Evolutionary conservation across 148 eudicot genomes (phyloP).

Genomic region (Silene uniflora): DNA sequence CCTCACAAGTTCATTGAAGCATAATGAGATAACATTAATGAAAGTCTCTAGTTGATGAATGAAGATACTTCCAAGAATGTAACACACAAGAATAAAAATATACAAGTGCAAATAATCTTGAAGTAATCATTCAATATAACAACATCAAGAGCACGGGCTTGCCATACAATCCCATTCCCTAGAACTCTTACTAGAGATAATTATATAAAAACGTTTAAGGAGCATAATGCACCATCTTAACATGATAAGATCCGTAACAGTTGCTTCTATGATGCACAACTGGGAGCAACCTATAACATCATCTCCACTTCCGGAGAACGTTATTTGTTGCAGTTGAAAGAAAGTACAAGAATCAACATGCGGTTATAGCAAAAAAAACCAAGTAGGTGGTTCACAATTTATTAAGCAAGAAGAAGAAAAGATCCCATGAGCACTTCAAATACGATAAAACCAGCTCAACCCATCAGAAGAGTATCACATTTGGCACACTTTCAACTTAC

Average conservation of each 20-base stretch:
- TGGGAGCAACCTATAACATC: not conserved
- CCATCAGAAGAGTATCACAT: not conserved
- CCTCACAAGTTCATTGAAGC: not conserved
- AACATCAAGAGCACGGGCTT: too few relatives aligned
- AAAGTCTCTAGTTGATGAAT: too few relatives aligned
- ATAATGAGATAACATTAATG: not conserved
- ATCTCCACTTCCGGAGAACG: not conserved
- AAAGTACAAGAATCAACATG: not conserved
- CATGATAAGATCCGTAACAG: too few relatives aligned
- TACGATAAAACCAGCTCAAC: not conserved
- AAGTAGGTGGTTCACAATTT: not conserved
- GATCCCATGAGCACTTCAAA: not conserved
- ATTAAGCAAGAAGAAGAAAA: not conserved
- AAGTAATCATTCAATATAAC: too few relatives aligned
- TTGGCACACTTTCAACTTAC: not conserved
- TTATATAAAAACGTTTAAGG: too few relatives aligned
- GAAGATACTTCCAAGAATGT: too few relatives aligned
- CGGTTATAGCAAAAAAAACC: not conserved
- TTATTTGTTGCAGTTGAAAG: not conserved
- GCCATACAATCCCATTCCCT: too few relatives aligned
- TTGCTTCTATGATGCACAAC: not conserved
- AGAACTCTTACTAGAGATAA: too few relatives aligned
- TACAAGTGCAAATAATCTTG: too few relatives aligned
- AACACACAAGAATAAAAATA: too few relatives aligned
- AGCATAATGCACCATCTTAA: too few relatives aligned